Base-by-base conservation (phyloP, 2,329 filamentous ascomycete species). In the Hypoxylon sp. region DNA sequence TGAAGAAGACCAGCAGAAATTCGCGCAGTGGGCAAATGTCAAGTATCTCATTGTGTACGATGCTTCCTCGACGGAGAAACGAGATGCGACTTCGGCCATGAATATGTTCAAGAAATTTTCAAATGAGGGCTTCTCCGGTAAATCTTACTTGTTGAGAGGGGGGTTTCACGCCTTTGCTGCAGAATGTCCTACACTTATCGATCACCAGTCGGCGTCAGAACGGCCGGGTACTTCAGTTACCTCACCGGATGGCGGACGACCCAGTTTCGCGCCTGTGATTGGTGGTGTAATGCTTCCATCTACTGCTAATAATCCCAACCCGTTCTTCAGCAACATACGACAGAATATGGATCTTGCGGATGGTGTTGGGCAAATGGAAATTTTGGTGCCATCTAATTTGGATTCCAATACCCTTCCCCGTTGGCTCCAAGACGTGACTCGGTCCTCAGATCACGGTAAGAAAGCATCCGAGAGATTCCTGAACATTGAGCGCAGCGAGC, bases 321-420 rank as follows among this genome's bases (percentile, higher is more conserved):
- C 95, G 0, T 98, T 99, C 82, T 98, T 98, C 79, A 90, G 90
- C 68, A 98, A 98, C 71, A 98, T 99, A 74, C 90, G 96, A 47
- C 96, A 98, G 79, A 97, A 98, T 71, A 95, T 97, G 88, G 96
- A 98, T 76, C 84, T 99, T 17, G 91, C 97, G 33, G 94, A 94
- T 72, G 96, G 96, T 19, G 95, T 98, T 10, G 96, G 96, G 0
- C 94, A 97, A 74, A 89, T 90, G 74, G 86, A 89, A n/a, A 77
- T 89, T 5, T 74, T 78, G 1, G 76, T 86, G 8, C 86, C 87
- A 0, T 46, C 78, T 1, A 82, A 79, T n/a, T 71, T 88, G 8
- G 80, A 85, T 33, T 77, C 80, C 39, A 81, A 85, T 3, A 79
- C 83, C 14, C 83, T 98, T 13, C 96, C 96, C 0, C 74, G 78